Evolutionary conservation across 257 asterid species (phyloP), one percentile per base, ranked within the genome.

Genomic region (Solanum neorickii): DNA sequence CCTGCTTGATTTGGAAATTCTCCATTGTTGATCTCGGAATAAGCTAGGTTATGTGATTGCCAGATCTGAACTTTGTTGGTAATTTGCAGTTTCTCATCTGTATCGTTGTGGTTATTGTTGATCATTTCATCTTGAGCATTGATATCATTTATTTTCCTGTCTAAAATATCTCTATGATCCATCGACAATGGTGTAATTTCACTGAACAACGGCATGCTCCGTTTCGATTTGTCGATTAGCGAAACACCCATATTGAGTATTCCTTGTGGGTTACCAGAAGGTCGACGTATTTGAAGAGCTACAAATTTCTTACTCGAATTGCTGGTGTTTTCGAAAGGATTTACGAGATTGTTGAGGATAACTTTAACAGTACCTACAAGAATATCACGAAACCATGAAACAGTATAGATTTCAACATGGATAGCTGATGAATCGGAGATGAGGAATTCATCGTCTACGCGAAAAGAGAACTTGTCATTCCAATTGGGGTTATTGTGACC

Each of bases 191-290:
- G 46, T 0, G 75, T 83, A 3, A 76, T 14, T 29, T 87, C 76
- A 16, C 56, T 76, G 35, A 87, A 85, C 8, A 93, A 83, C 11
- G 93, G 90, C 95, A 88, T 90, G 88, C 92, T 91, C 73, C 89
- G 86, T 83, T 89, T 87, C 84, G 94, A 82, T 87, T 83, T 88
- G 74, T 94, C 96, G 5, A 90, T 73, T 1, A 96, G 87, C 65
- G 93, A 27, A 0, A 95, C 95, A 6, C 98, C 97, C 96, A 96
- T 91, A 93, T 94, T 96, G 70, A 96, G 96, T 23, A 95, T 95
- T 2, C 98, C 99, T 76, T 94, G 99, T 6, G 98, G 98, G 75
- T 82, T 80, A n/a, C 98, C 98, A 0, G 97, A 91, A 3, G 94
- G 93, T 9, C 94, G 92, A 3, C 96, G 95, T 8, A 94, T 89